A percentile compares a stretch with the other conserved stretches of the same genome.
Conservation (phyloP, 2,329 filamentous ascomycete genomes). For the Podosphaera fusca region DNA sequence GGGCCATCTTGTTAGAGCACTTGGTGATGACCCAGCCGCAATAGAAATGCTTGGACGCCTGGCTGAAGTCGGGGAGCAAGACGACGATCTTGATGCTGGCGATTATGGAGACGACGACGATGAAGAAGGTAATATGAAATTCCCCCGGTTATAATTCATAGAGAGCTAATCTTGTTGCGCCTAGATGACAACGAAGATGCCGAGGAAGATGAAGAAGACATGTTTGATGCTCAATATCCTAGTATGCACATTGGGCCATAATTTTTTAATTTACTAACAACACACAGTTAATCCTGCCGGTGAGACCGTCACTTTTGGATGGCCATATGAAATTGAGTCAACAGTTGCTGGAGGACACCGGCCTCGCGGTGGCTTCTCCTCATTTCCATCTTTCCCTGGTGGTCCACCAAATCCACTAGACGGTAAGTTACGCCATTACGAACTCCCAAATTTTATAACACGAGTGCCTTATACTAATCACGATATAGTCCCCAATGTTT, state of each 20-base stretch:
- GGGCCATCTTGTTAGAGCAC: conserved; percentile 31
- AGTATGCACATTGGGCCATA: conserved; percentile 20
- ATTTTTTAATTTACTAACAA: conserved; percentile 1
- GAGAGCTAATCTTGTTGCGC: neutral
- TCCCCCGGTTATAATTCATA: neutral
- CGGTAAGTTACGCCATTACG: conserved; percentile 19
- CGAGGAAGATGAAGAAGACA: conserved; percentile 42
- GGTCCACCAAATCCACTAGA: conserved; percentile 30
- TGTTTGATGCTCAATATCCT: conserved; percentile 36
- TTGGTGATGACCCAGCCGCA: conserved; percentile 17
- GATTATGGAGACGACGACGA: conserved; percentile 35
- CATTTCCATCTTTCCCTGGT: conserved; percentile 39
- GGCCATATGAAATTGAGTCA: conserved; percentile 31
- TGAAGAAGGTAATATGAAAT: conserved; percentile 26
- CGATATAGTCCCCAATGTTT: conserved; percentile 15
- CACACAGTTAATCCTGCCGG: conserved; percentile 7
- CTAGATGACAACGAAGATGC: conserved; percentile 46
- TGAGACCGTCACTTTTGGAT: conserved; percentile 23
- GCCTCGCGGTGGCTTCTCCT: conserved; percentile 30
- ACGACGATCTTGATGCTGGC: conserved; percentile 20
- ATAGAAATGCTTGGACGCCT: conserved; percentile 17
- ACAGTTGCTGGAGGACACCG: conserved; percentile 26
- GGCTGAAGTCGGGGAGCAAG: conserved; percentile 21
- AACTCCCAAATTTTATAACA: neutral
- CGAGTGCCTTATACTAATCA: conserved; percentile 11